phyloP scores from a whole-genome alignment of 345 rosid genomes.

The Microthlaspi erraticum region DNA sequence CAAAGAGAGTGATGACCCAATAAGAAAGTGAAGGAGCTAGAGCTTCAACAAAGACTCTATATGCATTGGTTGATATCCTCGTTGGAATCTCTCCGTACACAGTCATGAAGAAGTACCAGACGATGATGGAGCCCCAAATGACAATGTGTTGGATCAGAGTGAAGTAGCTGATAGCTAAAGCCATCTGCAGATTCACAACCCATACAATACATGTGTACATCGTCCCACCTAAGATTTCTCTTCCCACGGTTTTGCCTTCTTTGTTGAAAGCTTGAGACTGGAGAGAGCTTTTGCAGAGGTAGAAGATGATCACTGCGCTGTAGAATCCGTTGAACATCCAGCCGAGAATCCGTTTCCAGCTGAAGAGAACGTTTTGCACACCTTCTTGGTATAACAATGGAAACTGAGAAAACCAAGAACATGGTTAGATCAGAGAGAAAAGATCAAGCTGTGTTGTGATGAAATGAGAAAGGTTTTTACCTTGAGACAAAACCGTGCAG shows the following conservation, averaged over 20 bases:
- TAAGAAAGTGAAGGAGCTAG: slow-evolving; percentile 78
- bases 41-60: slow-evolving; percentile 72
- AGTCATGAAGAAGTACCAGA: slow-evolving; percentile 78
- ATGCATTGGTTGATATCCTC: slow-evolving; percentile 52
- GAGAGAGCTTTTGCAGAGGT: slow-evolving; percentile 64
- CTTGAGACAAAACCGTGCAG: slow-evolving; percentile 71
- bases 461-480: slow-evolving; percentile 44
- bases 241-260: slow-evolving; percentile 66
- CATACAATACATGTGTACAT: slow-evolving; percentile 88
- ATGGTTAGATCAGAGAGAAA: slow-evolving; percentile 16
- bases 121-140: slow-evolving; percentile 71
- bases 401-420: slow-evolving; percentile 54
- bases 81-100: slow-evolving; percentile 62
- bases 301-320: slow-evolving; percentile 68
- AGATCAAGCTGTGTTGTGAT: slow-evolving; percentile 17
- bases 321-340: slow-evolving; percentile 85
- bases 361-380: slow-evolving; percentile 77
- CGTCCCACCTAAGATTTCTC: slow-evolving; percentile 69
- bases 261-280: slow-evolving; percentile 69
- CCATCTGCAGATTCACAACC: slow-evolving; percentile 89
- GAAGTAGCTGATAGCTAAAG: slow-evolving; percentile 74
- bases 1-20: slow-evolving; percentile 72
- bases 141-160: slow-evolving; percentile 70
- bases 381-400: slow-evolving; percentile 94
- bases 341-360: slow-evolving; percentile 75